Base-by-base conservation (phyloP, 257 asterid genomes). In the Henckelia pumila region DNA sequence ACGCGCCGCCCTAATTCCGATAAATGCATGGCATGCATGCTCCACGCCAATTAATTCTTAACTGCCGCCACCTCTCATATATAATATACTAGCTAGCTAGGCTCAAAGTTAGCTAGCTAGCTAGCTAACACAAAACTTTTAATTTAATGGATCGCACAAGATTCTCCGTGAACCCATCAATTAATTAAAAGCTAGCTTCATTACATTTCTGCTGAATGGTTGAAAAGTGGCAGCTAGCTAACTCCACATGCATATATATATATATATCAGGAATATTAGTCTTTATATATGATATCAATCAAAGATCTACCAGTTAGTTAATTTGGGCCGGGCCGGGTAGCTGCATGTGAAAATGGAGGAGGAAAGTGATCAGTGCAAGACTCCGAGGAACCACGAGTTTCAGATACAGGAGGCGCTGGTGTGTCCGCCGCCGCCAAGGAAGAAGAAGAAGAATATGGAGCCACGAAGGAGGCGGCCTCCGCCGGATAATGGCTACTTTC, bases 361-460 rank as follows among this genome's bases (percentile, higher is more conserved):
- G 50, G 80, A 74, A 63, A 71, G 79, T 73, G 91, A n/a, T n/a
- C n/a, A 78, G 60, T 88, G 95, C 52, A 77, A 90, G 13, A 88
- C 95, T 19, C 95, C 93, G 37, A 88, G 61, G 81, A 77, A 80
- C 58, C 75, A 29, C 40, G 91, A 87, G 66, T 75, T 35, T 28
- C 77, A 67, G 69, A 76, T 82, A 49, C 87, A 82, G 66, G 73
- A 68, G 64, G 58, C 71, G 11, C 22, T 14, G 67, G 83, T 63
- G 69, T 86, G 93, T 47, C 93, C 95, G 17, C 84, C 90, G 52
- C 90, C 95, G 69, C 90, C 95, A 20, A 76, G 83, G 81, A 88
- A 83, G 86, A 79, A 77, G 70, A n/a, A n/a, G n/a, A n/a, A n/a
- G n/a, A 40, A 8, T 8, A 16, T 16, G 53, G 33, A 47, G 24